phyloP scores from a whole-genome alignment of 768 basidiomycete species.

The Fomitopsis pulvina region DNA sequence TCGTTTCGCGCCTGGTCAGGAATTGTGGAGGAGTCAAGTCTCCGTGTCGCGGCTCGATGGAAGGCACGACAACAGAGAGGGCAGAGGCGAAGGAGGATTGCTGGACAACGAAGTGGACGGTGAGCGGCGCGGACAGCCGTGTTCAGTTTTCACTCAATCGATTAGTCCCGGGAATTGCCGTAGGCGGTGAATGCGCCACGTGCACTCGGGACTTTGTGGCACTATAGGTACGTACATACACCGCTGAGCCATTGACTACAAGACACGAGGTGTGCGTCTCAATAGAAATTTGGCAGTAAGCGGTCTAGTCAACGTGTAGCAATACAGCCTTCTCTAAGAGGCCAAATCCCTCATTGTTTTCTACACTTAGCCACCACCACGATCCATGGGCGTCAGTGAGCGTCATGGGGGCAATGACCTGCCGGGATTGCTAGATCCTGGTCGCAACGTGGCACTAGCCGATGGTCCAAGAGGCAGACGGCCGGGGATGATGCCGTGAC shows the following conservation, averaged over 20 bases:
- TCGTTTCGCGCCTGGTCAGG: constrained; percentile 70
- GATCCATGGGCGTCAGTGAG: no score
- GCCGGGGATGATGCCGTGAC: constrained; percentile 7
- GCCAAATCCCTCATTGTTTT: no score
- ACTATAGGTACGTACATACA: no score
- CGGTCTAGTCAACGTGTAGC: no score
- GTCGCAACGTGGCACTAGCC: constrained; percentile 15
- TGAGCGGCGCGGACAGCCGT: neutral
- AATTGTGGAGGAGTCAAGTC: constrained; percentile 46
- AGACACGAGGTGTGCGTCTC: no score
- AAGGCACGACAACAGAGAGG: constrained; percentile 22
- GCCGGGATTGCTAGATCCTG: no score
- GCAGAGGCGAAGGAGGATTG: neutral
- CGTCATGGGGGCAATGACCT: no score
- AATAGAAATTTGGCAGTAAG: no score
- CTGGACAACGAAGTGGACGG: neutral
- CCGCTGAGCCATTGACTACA: no score
- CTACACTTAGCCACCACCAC: no score
- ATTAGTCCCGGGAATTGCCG: constrained; percentile 8
- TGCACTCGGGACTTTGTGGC: neutral
- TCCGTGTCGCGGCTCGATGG: constrained; percentile 32
- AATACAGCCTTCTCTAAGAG: no score
- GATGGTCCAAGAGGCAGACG: constrained; percentile 18
- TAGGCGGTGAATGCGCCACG: neutral
- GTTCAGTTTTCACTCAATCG: constrained; percentile 7